A percentile compares a stretch with the other conserved stretches of the same genome.
These are phyloP conservation scores for Naganishia sp. DNA, from an alignment of 1,284 basidiomycete genomes.

Conservation along the genomic window DNA sequence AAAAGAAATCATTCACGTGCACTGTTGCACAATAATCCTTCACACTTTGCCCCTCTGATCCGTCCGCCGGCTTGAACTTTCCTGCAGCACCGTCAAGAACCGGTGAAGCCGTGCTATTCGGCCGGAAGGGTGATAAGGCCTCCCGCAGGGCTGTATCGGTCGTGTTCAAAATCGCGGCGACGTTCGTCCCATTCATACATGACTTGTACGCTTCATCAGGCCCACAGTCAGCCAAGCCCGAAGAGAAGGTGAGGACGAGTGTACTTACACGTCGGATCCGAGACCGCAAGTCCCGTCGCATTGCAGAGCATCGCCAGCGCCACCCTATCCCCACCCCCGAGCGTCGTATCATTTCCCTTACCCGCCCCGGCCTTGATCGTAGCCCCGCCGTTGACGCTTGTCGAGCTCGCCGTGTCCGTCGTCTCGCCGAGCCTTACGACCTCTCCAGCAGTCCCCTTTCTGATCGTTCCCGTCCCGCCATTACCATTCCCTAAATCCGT, in stretches of 20 bases:
- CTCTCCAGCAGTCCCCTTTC: too few relatives aligned
- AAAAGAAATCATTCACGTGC: conserved; percentile 1
- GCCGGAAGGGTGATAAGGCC: background rate
- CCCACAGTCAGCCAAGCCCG: background rate
- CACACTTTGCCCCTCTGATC: background rate
- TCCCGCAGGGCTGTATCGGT: conserved; percentile 13
- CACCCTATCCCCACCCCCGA: conserved; percentile 4
- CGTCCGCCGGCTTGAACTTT: background rate
- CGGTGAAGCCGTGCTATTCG: too few relatives aligned
- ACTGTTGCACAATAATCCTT: conserved; percentile 1
- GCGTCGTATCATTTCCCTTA: background rate
- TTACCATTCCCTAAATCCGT: background rate
- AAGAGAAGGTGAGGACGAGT: background rate
- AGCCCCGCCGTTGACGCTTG: too few relatives aligned
- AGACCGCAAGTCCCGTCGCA: conserved; percentile 1
- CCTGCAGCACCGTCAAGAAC: too few relatives aligned
- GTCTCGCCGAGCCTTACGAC: too few relatives aligned
- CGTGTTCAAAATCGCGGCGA: conserved; percentile 22
- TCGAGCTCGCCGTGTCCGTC: too few relatives aligned
- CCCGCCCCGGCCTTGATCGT: too few relatives aligned
- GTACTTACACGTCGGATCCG: background rate
- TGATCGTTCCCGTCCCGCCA: too few relatives aligned
- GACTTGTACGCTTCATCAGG: conserved; percentile 7
- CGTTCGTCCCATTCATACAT: conserved; percentile 17
- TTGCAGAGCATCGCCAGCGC: conserved; percentile 13